Conservation (phyloP, 2,329 filamentous ascomycete genomes). For the Cercospora canescens region DNA sequence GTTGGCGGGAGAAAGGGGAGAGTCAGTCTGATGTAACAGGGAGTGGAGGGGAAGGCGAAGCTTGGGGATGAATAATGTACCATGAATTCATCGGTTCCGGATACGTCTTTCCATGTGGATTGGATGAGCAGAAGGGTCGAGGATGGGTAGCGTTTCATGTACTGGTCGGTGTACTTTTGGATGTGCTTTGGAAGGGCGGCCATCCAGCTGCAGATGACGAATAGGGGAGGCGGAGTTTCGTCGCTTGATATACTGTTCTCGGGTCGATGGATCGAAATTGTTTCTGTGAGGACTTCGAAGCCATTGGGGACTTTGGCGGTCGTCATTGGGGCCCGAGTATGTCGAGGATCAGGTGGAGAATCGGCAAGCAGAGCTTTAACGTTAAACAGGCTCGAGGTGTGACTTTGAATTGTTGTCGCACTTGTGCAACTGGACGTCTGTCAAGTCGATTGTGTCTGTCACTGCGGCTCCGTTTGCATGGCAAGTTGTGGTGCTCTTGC, state of each 20-base stretch:
- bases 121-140: constrained; percentile 34
- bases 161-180: constrained; percentile 34
- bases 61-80: too few relatives aligned
- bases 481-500: background rate
- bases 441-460: background rate
- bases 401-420: too few relatives aligned
- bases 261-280: constrained; percentile 10
- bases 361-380: too few relatives aligned
- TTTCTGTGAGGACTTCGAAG: constrained; percentile 10
- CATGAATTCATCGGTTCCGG: constrained; percentile 13
- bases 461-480: background rate
- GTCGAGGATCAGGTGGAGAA: background rate
- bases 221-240: background rate
- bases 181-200: constrained; percentile 34
- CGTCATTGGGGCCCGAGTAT: background rate
- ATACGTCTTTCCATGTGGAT: constrained; percentile 25
- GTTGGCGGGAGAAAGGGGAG: background rate
- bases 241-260: background rate
- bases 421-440: background rate
- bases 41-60: too few relatives aligned
- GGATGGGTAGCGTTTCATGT: constrained; percentile 29
- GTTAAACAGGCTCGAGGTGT: too few relatives aligned
- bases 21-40: too few relatives aligned
- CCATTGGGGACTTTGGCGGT: background rate
- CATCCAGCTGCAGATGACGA: constrained; percentile 29